Base-by-base conservation (phyloP, 2,329 filamentous ascomycete genomes). In the Hypoxylon sp. region DNA sequence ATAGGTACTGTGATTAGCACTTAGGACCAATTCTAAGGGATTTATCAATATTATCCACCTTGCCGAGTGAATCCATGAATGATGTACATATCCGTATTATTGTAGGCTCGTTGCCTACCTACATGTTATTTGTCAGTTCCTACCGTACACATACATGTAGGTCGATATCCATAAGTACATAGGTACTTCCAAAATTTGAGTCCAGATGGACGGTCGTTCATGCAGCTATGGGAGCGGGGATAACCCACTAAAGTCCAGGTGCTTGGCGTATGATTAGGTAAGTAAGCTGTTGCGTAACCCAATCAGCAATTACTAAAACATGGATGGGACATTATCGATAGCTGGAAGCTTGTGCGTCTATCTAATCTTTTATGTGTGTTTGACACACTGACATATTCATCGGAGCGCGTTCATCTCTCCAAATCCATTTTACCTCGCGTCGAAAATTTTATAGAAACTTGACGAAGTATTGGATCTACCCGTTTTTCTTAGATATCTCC, bases 371-470 rank as follows among this genome's bases (percentile, higher is more conserved):
- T 44, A 51, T 37, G 54, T 8, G 42, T 35, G 24, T 46, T 24
- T 17, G 24, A 17, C 48, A 13, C 22, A 22, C 26, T 26, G 13
- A 47, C 35, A n/a, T 24, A 48, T 61, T 44, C 24, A 17, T 42
- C 46, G 37, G 26, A 53, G 37, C 67, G 67, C 67, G 67, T 70
- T 50, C 3, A 47, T 59, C 51, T 50, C 54, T 48, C 26, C 47
- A 44, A 55, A 39, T 8, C 37, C 39, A 33, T 59, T 35, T 51
- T 37, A 61, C 59, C 56, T 58, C 60, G 60, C 61, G 61, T 65
- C 56, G 39, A 65, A 47, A 54, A 56, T 62, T 54, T 22, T 50
- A n/a, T 22, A n/a, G 22, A 57, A 53, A 5, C 19, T 31, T 14
- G 53, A 55, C 10, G 33, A 50, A 54, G 8, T 5, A 26, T 51